Evolutionary conservation across 2,329 filamentous ascomycete species (phyloP).

Genomic region (Penicillium crustosum): DNA sequence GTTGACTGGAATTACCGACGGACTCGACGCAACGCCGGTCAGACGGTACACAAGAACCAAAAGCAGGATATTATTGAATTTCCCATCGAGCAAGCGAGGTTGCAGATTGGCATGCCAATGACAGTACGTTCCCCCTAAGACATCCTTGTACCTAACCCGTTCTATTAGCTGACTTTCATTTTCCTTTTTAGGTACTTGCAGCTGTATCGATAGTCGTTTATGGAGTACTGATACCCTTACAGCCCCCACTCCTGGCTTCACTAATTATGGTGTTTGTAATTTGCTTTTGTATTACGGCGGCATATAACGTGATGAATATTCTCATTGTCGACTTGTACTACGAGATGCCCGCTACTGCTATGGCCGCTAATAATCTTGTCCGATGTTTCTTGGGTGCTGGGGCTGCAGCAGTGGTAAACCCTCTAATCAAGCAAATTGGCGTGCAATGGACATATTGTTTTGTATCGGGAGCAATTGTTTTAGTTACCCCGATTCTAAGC

Average conservation of each 20-base stretch:
- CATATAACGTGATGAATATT: conserved; percentile 47
- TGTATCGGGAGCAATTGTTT: conserved; percentile 14
- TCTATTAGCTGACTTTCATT: not conserved
- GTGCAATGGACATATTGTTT: conserved; percentile 19
- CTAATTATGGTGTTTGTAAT: conserved; percentile 36
- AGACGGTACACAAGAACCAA: conserved; percentile 60
- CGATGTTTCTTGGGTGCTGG: conserved; percentile 35
- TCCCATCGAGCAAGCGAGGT: conserved; percentile 45
- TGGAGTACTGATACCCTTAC: conserved; percentile 6
- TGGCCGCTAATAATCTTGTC: conserved; percentile 37
- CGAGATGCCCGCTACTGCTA: conserved; percentile 32
- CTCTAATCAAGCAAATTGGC: conserved; percentile 20
- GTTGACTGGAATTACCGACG: conserved; percentile 72
- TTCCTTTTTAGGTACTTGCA: conserved; percentile 15
- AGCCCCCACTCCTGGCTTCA: conserved; percentile 25
- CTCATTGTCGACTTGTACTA: conserved; percentile 47
- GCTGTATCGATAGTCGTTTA: conserved; percentile 12
- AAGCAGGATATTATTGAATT: conserved; percentile 54
- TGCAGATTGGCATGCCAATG: conserved; percentile 36
- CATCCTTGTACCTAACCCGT: not conserved
- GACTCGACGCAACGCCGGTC: conserved; percentile 50
- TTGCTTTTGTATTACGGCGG: conserved; percentile 40
- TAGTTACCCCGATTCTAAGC: conserved; percentile 17
- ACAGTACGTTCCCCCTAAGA: conserved; percentile 2
- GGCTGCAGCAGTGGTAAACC: conserved; percentile 27